These are phyloP conservation scores for Suillus sp. DNA, from an alignment of 768 basidiomycete genomes.

Conservation along the genomic window DNA sequence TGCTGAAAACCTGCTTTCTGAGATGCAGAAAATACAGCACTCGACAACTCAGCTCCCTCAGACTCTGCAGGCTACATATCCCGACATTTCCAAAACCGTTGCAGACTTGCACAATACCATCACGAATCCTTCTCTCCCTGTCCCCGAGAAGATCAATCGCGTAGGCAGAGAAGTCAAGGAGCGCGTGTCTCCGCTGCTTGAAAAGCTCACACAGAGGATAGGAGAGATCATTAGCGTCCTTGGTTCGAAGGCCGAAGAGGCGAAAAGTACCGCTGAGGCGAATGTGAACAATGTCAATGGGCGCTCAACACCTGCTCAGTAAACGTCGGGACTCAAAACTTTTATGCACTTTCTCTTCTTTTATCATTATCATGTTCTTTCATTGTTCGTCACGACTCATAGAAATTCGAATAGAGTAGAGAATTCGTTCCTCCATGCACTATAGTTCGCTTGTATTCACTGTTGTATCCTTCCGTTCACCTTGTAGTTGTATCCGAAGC, in stretches of 20 bases:
- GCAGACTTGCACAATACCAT: slow-evolving; percentile 57
- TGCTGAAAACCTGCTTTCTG: slow-evolving; percentile 64
- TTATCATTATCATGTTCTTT: slow-evolving; percentile 14
- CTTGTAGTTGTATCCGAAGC: slow-evolving; percentile 3
- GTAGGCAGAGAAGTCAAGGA: slow-evolving; percentile 60
- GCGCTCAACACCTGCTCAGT: slow-evolving; percentile 17
- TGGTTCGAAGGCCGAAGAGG: slow-evolving; percentile 32
- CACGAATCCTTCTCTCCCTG: slow-evolving; percentile 51
- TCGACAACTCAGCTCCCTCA: slow-evolving; percentile 61
- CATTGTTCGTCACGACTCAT: slow-evolving; percentile 14
- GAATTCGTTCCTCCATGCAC: slow-evolving; percentile 20
- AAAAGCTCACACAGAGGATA: slow-evolving; percentile 46
- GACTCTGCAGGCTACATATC: slow-evolving; percentile 59
- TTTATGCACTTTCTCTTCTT: neutral
- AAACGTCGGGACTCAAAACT: neutral
- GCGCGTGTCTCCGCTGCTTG: slow-evolving; percentile 63
- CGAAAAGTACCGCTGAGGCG: neutral
- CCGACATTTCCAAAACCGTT: slow-evolving; percentile 54
- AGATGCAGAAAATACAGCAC: slow-evolving; percentile 66
- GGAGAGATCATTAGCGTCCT: slow-evolving; percentile 29
- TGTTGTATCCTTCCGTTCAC: neutral
- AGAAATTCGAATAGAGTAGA: slow-evolving; percentile 31
- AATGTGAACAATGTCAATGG: slow-evolving; percentile 12
- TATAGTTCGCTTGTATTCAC: neutral
- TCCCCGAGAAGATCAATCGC: slow-evolving; percentile 63